phyloP scores from a whole-genome alignment of 2,329 filamentous ascomycete genomes.

The Plenodomus tracheiphilus region DNA sequence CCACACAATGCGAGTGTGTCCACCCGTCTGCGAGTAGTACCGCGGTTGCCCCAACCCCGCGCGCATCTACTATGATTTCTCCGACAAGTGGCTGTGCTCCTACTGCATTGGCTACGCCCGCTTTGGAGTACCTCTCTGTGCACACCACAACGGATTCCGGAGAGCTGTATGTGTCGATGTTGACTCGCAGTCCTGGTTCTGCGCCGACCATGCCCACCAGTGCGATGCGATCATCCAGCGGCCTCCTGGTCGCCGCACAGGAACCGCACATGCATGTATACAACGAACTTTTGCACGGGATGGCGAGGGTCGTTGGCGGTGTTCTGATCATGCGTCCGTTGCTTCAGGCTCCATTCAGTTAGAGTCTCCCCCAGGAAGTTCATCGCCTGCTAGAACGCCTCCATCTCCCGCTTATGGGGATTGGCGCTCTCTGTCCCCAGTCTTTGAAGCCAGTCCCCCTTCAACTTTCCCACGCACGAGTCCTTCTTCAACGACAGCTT shows the following conservation, averaged over 20 bases:
- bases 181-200: slow-evolving; percentile 2
- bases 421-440: no score
- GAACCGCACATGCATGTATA: slow-evolving; percentile 1
- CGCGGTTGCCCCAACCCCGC: slow-evolving; percentile 2
- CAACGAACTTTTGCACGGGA: not conserved
- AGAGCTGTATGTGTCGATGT: slow-evolving; percentile 2
- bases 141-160: not conserved
- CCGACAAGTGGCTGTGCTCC: slow-evolving; percentile 3
- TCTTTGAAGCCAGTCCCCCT: no score
- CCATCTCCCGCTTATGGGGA: not conserved
- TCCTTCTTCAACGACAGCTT: no score
- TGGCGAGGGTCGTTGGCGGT: not conserved
- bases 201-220: slow-evolving; percentile 1
- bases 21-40: not conserved
- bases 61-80: slow-evolving; percentile 2
- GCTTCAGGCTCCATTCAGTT: not conserved
- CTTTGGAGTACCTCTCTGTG: not conserved
- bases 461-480: no score
- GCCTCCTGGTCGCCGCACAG: not conserved
- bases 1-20: not conserved
- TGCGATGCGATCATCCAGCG: slow-evolving; percentile 1
- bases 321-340: not conserved
- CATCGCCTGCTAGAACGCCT: not conserved
- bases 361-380: not conserved
- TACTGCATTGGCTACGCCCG: slow-evolving; percentile 3